Evolutionary conservation across 352 stramenopile species (phyloP).

Genomic region (Globisporangium splendens): DNA sequence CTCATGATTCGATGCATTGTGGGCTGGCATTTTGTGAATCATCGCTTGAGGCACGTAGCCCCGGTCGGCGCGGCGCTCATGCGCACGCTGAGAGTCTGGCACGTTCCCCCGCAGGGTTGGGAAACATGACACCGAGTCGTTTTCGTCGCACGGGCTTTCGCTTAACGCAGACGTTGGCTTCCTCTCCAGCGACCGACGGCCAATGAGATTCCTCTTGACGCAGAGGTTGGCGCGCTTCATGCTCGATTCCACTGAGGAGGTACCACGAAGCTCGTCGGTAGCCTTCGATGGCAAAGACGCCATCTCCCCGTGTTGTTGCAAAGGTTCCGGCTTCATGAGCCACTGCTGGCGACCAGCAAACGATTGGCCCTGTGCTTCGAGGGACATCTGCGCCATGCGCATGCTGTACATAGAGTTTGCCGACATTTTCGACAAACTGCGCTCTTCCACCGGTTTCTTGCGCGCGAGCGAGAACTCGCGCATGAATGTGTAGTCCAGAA

Average conservation of each 20-base stretch:
- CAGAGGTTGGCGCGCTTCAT: neutral
- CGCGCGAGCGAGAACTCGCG: constrained; percentile 43
- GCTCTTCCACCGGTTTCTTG: constrained; percentile 28
- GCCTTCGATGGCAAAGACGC: neutral
- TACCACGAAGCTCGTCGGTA: neutral
- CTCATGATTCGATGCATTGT: neutral
- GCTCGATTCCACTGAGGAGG: neutral
- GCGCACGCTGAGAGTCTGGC: neutral
- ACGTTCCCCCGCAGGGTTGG: constrained; percentile 14
- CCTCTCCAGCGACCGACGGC: neutral
- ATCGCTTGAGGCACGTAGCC: too few species aligned
- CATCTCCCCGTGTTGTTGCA: neutral
- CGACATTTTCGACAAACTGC: constrained; percentile 38
- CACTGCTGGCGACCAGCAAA: constrained; percentile 12
- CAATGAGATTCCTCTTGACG: constrained; percentile 4
- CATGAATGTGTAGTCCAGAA: constrained; percentile 44
- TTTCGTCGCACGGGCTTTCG: neutral
- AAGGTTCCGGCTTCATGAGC: constrained; percentile 10
- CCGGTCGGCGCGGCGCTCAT: neutral
- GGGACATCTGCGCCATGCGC: constrained; percentile 36
- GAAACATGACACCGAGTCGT: constrained; percentile 11
- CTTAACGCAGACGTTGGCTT: neutral
- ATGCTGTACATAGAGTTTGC: constrained; percentile 40
- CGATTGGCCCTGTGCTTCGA: constrained; percentile 23
- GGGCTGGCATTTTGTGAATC: too few species aligned